A percentile compares a stretch with the other conserved stretches of the same genome.
Conservation (phyloP, 495 filamentous ascomycete species). For the Aspergillus baeticus region DNA sequence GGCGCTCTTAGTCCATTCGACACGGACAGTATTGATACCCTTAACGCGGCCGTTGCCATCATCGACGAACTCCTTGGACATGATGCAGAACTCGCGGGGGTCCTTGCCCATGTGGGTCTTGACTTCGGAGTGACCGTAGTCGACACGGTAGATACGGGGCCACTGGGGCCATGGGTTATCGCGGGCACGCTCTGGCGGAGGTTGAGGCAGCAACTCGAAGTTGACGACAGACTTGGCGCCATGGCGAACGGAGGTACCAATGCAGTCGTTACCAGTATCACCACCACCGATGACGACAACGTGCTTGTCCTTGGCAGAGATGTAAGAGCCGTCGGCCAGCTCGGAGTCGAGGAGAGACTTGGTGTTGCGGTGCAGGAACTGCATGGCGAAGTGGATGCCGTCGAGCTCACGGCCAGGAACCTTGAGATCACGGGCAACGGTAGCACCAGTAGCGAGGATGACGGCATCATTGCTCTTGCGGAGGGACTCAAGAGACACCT, state of each 20-base stretch:
- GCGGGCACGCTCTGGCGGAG: constrained; percentile 86
- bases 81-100: constrained; percentile 97
- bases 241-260: constrained; percentile 96
- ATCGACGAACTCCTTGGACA: constrained; percentile 97
- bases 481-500: constrained; percentile 71
- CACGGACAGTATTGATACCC: constrained; percentile 96
- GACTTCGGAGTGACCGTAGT: constrained; percentile 96
- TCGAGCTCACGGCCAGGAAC: constrained; percentile 89
- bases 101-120: constrained; percentile 97
- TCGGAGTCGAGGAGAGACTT: constrained; percentile 96
- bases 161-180: constrained; percentile 99
- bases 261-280: constrained; percentile 99
- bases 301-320: constrained; percentile 95
- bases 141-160: constrained; percentile 97
- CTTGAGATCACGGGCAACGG: constrained; percentile 92
- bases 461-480: constrained; percentile 80
- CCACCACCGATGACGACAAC: constrained; percentile 98
- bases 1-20: constrained; percentile 92
- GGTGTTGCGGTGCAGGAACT: constrained; percentile 97
- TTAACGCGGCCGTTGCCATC: constrained; percentile 87
- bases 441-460: constrained; percentile 94
- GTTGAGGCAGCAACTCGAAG: constrained; percentile 96
- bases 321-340: constrained; percentile 82
- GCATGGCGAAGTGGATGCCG: constrained; percentile 97
- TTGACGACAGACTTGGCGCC: constrained; percentile 96